Conservation (phyloP, 306 rosid species). For the Cicer cuneatum region DNA sequence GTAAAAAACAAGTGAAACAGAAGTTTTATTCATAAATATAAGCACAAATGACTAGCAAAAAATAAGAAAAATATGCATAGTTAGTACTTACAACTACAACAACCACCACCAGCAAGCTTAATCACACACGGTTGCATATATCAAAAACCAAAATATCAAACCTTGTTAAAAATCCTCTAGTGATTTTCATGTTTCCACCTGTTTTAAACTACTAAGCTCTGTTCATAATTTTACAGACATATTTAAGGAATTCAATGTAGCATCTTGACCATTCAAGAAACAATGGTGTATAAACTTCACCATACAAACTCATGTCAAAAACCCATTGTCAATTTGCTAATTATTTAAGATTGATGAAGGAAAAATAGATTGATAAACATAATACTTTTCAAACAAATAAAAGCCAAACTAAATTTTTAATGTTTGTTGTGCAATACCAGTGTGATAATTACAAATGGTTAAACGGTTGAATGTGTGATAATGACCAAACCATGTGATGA, state of each 20-base stretch:
- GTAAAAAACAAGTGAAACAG: slow-evolving; percentile 5
- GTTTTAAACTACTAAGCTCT: slow-evolving; percentile 12
- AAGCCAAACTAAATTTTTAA: not conserved
- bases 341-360: slow-evolving; percentile 11
- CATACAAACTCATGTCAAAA: not conserved
- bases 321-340: slow-evolving; percentile 8
- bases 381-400: slow-evolving; percentile 17
- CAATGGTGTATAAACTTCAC: slow-evolving; percentile 7
- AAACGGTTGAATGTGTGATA: not conserved
- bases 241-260: slow-evolving; percentile 16
- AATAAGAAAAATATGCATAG: not conserved
- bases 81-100: not conserved
- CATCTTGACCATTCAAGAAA: slow-evolving; percentile 24
- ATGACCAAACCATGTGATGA: slow-evolving; percentile 7
- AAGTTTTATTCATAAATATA: slow-evolving; percentile 2
- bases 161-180: not conserved
- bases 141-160: slow-evolving; percentile 13
- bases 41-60: slow-evolving; percentile 5
- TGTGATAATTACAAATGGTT: not conserved
- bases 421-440: slow-evolving; percentile 5
- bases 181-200: slow-evolving; percentile 13
- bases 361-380: slow-evolving; percentile 12
- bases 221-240: not conserved
- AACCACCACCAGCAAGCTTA: slow-evolving; percentile 4
- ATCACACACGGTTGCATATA: not conserved